Percentiles rank a stretch among this genome's conserved stretches.
Conservation (phyloP, 2,329 filamentous ascomycete genomes). For the Stemphylium vesicarium region DNA sequence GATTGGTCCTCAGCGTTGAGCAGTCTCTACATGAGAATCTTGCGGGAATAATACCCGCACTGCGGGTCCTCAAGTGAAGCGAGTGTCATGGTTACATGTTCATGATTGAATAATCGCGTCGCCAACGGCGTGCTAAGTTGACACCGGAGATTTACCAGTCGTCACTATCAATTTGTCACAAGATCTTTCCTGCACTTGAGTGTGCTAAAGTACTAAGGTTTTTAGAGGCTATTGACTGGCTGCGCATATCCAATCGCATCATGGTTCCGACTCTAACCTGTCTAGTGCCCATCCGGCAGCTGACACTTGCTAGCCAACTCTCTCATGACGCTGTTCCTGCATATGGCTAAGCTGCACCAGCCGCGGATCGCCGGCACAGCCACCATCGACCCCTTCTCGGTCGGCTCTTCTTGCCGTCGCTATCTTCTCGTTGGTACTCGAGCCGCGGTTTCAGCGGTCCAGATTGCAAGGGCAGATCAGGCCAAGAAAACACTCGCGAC, state of each 20-base stretch:
- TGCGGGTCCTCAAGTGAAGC: too few relatives aligned
- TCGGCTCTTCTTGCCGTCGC: conserved; percentile 4
- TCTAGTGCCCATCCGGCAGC: not conserved
- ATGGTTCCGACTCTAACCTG: not conserved
- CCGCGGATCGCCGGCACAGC: conserved; percentile 7
- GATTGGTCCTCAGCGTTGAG: not conserved
- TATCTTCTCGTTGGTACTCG: not conserved
- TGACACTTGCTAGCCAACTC: not conserved
- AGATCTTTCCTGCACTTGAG: not conserved
- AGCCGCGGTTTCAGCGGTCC: not conserved
- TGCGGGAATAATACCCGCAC: too few relatives aligned
- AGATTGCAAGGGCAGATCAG: not conserved
- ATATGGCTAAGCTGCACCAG: conserved; percentile 2
- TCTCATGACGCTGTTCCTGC: conserved; percentile 8
- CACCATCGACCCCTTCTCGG: conserved; percentile 3
- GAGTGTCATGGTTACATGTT: too few relatives aligned
- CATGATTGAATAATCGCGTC: too few relatives aligned
- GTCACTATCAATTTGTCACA: not conserved
- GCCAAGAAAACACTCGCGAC: not conserved
- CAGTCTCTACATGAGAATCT: too few relatives aligned
- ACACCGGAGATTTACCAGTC: not conserved
- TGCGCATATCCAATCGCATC: not conserved
- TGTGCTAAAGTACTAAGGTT: not conserved
- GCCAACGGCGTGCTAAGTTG: too few relatives aligned
- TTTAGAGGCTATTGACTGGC: not conserved